Evolutionary conservation across 2,329 filamentous ascomycete species (phyloP), one percentile per base, ranked within the genome.

Genomic region (Cladophialophora psammophila): DNA sequence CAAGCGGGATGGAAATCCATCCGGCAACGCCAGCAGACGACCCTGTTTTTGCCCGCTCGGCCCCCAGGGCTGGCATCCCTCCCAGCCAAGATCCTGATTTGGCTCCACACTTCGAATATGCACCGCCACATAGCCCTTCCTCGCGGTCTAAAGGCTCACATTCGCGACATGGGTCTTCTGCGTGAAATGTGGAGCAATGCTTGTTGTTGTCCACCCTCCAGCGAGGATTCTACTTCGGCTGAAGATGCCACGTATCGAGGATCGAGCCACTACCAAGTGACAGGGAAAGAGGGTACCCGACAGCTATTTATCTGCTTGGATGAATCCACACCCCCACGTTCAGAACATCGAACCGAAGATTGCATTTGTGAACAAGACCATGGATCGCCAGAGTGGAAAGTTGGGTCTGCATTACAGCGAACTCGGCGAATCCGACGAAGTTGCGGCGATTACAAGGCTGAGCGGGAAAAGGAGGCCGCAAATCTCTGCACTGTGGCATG

Each of bases 41-140:
- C 68, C 80, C 78, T n/a, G 74, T 83, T 31, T 75, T 83, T 63
- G 76, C 72, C 5, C 74, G 81, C 34, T 76, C 79, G 60, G 73
- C 75, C 7, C 62, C 74, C 2, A 71, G 76, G 2, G 77, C 75
- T 36, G 76, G 76, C 35, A 74, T 76, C 2, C 81, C 81, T 36
- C 81, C 81, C 0, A 83, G 81, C 63, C 82, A 84, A 69, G 81
- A 82, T 63, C 80, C 81, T 3, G 78, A 80, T 40, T 70, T 83
- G 8, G 75, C 78, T 52, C 81, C 81, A 1, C 78, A 78, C 68
- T 82, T 82, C 67, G 78, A 80, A 53, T 77, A 81, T 71, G 77
- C 75, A 3, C 78, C 80, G 34, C 72, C 72, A 10, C 69, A 71
- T 45, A 70, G 64, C 48, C 64, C 69, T n/a, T 50, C 61, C 18